These are phyloP conservation scores for Salix suchowensis DNA, from an alignment of 345 rosid species.

Conservation along the genomic window DNA sequence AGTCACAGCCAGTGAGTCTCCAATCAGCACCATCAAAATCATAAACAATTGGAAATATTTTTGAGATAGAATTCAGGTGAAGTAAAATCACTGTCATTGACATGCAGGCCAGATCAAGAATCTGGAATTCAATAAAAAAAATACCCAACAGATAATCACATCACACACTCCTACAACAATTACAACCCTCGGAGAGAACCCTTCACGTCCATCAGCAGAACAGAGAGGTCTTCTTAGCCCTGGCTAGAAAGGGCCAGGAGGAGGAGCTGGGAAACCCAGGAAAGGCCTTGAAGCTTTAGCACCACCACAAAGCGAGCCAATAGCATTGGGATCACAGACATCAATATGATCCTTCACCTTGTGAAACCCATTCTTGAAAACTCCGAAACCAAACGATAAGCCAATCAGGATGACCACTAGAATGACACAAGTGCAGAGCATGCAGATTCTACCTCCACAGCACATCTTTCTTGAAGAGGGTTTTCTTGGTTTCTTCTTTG, in stretches of 20 bases:
- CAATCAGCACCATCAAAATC: neutral
- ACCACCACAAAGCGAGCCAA: constrained; percentile 5
- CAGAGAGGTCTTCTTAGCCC: neutral
- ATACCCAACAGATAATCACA: neutral
- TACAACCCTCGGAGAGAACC: neutral
- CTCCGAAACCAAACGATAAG: constrained; percentile 68
- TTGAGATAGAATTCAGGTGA: neutral
- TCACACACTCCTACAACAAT: neutral
- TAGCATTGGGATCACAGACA: constrained; percentile 35
- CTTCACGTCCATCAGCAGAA: neutral
- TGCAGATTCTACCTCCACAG: constrained; percentile 58
- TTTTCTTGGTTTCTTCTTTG: neutral
- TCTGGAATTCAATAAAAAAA: neutral
- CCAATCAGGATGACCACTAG: constrained; percentile 64
- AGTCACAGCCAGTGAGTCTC: neutral
- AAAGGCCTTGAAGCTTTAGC: constrained; percentile 37
- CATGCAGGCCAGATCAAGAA: neutral
- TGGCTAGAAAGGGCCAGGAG: constrained; percentile 32
- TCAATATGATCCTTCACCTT: constrained; percentile 53
- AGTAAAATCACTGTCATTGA: neutral
- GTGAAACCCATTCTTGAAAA: constrained; percentile 69
- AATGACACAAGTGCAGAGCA: constrained; percentile 64
- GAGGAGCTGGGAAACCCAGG: constrained; percentile 34
- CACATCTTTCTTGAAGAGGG: constrained; percentile 40
- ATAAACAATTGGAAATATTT: neutral